These are phyloP conservation scores for Isatis tinctoria DNA, from an alignment of 345 rosid genomes.

Conservation along the genomic window DNA sequence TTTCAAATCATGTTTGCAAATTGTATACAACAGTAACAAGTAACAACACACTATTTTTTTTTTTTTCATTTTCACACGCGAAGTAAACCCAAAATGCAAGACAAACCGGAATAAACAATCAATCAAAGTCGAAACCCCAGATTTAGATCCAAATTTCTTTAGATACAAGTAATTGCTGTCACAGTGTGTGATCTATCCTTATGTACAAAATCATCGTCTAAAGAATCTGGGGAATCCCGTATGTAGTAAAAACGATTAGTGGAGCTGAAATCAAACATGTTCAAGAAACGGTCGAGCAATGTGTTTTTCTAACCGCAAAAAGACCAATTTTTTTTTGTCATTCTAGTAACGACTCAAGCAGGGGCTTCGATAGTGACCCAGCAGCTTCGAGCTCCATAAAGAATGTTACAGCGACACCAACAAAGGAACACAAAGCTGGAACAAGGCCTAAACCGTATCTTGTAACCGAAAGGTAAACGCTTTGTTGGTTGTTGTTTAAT, in stretches of 20 bases:
- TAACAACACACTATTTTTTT: not conserved
- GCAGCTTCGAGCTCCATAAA: constrained; percentile 60
- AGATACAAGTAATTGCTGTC: not conserved
- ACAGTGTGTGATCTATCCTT: constrained; percentile 8
- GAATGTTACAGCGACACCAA: constrained; percentile 65
- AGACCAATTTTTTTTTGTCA: constrained; percentile 25
- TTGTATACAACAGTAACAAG: not conserved
- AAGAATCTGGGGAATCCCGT: not conserved
- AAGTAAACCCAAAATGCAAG: not conserved
- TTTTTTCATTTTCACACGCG: not conserved
- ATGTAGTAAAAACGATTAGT: not conserved
- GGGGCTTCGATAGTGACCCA: constrained; percentile 34
- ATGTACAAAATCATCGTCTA: constrained; percentile 19
- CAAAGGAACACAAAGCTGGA: constrained; percentile 73
- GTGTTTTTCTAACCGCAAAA: not conserved
- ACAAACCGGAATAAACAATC: not conserved
- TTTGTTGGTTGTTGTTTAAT: constrained; percentile 18
- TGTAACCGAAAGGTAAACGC: constrained; percentile 50
- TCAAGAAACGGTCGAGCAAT: not conserved
- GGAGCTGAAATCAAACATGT: not conserved
- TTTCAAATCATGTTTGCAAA: too few species aligned
- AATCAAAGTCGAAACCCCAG: constrained; percentile 5
- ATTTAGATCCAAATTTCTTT: not conserved
- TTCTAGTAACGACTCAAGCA: constrained; percentile 55
- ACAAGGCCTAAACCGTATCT: constrained; percentile 85